Evolutionary conservation across 2,329 filamentous ascomycete species (phyloP).

Genomic region (Rhynchosporium graminicola): DNA sequence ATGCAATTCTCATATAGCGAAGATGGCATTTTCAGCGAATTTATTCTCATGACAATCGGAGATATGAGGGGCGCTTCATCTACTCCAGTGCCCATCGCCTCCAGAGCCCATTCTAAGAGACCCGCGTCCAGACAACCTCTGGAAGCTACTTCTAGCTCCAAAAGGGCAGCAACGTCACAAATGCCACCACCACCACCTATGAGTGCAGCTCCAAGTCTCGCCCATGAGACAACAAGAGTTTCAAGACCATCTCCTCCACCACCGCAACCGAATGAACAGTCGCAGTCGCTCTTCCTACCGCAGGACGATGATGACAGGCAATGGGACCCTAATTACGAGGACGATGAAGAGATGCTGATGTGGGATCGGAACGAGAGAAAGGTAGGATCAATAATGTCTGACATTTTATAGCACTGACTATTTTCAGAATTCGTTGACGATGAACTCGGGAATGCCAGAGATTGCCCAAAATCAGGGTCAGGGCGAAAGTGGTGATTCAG

Average conservation of each 20-base stretch:
- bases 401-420: constrained; percentile 36
- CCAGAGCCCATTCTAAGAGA: constrained; percentile 34
- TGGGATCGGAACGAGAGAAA: constrained; percentile 72
- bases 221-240: constrained; percentile 29
- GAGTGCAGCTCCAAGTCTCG: constrained; percentile 27
- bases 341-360: constrained; percentile 66
- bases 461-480: constrained; percentile 25
- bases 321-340: constrained; percentile 72
- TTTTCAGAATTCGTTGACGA: constrained; percentile 31
- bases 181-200: constrained; percentile 35
- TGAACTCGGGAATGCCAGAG: constrained; percentile 31
- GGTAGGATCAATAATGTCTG: constrained; percentile 46
- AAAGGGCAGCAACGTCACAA: constrained; percentile 34
- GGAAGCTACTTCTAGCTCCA: constrained; percentile 36
- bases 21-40: constrained; percentile 71
- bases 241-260: constrained; percentile 54
- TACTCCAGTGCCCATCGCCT: constrained; percentile 33
- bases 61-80: constrained; percentile 47
- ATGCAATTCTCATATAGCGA: constrained; percentile 72
- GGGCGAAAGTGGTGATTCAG: constrained; percentile 15
- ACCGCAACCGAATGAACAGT: constrained; percentile 58
- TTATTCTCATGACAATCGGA: constrained; percentile 80
- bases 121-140: constrained; percentile 35
- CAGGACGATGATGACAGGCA: constrained; percentile 64
- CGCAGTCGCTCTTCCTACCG: constrained; percentile 71